phyloP scores from a whole-genome alignment of 2,329 filamentous ascomycete genomes.

The Tolypocladium ophioglossoides region DNA sequence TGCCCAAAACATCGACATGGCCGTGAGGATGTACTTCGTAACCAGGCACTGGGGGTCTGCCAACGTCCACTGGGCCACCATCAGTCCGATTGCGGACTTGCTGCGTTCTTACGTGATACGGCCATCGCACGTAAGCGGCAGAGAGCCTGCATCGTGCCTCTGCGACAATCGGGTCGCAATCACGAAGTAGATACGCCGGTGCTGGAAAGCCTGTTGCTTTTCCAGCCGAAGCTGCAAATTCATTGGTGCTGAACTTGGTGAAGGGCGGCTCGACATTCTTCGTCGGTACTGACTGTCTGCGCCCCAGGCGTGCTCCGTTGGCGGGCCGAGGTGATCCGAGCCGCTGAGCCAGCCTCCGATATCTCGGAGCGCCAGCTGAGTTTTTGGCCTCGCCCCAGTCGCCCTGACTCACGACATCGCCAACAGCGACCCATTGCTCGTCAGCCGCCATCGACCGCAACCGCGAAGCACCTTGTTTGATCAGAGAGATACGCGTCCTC shows the following conservation, averaged over 20 bases:
- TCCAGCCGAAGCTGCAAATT: background rate
- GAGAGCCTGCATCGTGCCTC: background rate
- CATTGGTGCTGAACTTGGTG: background rate
- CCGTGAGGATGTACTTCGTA: too few relatives aligned
- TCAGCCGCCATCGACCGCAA: slow-evolving; percentile 1
- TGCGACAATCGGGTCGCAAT: background rate
- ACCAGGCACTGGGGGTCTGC: too few relatives aligned
- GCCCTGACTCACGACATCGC: background rate
- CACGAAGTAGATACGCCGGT: background rate
- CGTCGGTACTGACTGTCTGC: too few relatives aligned
- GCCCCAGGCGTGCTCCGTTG: too few relatives aligned
- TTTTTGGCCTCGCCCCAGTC: slow-evolving; percentile 1
- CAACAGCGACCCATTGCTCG: background rate
- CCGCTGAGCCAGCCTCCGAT: slow-evolving; percentile 7
- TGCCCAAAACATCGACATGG: background rate
- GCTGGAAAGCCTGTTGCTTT: background rate
- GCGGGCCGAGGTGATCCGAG: background rate
- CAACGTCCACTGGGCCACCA: too few relatives aligned
- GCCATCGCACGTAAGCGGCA: background rate
- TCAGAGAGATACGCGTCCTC: background rate
- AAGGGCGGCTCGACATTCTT: too few relatives aligned
- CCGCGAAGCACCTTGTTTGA: background rate
- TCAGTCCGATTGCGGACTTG: background rate
- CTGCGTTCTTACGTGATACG: slow-evolving; percentile 1
- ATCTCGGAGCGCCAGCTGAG: slow-evolving; percentile 8